These are phyloP conservation scores for Diutina neorugosa DNA, from an alignment of 1,139 yeast genomes.

Conservation along the genomic window DNA sequence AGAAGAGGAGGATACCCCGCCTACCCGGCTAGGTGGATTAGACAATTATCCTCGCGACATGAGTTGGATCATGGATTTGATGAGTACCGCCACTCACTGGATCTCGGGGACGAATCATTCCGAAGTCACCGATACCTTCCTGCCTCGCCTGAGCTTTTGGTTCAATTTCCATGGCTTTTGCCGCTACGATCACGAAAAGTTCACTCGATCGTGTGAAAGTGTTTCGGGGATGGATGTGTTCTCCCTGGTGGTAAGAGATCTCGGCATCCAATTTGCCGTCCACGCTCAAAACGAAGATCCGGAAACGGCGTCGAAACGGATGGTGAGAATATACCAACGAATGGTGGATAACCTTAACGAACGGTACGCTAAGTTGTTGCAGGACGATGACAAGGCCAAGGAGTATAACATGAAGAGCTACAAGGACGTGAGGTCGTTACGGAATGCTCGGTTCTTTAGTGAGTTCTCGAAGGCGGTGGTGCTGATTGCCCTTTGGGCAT, in stretches of 20 bases:
- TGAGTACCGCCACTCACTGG: not conserved
- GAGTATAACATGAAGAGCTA: not conserved
- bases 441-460: not conserved
- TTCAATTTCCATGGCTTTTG: constrained; percentile 2
- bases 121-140: not conserved
- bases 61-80: not conserved
- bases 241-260: not conserved
- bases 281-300: not conserved
- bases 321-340: constrained; percentile 1
- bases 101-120: not conserved
- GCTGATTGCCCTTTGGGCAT: not conserved
- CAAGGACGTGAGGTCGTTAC: not conserved
- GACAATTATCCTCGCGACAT: not conserved
- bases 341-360: not conserved
- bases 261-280: not conserved
- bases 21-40: not conserved
- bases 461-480: not conserved
- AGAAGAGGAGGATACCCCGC: not conserved
- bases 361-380: not conserved
- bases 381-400: not conserved
- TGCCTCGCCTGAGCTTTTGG: not conserved
- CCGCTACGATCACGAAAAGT: not conserved
- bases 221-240: not conserved
- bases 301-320: not conserved
- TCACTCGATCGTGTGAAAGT: not conserved